Percentiles rank a stretch among this genome's conserved stretches.
These are phyloP conservation scores for Aureobasidium subglaciale DNA, from an alignment of 2,329 filamentous ascomycete species.

Conservation along the genomic window DNA sequence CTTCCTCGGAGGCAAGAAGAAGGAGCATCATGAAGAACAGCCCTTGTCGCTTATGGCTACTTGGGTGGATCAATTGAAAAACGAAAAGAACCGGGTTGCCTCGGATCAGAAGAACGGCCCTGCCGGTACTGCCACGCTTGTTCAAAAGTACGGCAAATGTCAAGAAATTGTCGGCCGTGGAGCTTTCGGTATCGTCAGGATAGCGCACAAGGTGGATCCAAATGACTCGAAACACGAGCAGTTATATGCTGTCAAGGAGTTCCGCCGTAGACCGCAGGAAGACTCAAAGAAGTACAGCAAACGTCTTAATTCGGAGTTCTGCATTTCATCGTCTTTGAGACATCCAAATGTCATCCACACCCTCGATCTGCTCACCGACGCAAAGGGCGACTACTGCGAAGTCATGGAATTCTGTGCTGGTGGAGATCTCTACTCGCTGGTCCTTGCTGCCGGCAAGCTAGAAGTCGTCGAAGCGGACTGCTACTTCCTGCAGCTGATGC, in stretches of 20 bases:
- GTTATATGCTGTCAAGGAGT: conserved; percentile 96
- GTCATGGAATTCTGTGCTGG: conserved; percentile 99
- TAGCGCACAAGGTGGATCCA: conserved; percentile 90
- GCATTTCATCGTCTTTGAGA: conserved; percentile 91
- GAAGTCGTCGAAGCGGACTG: conserved; percentile 92
- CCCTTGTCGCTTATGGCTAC: conserved; percentile 88
- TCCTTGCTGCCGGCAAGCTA: conserved; percentile 84
- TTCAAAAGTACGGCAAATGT: conserved; percentile 97
- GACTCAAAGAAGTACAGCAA: conserved; percentile 98
- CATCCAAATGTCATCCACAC: conserved; percentile 99
- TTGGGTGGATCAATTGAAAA: conserved; percentile 91
- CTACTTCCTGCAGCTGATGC: conserved; percentile 99
- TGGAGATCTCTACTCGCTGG: conserved; percentile 88
- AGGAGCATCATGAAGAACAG: conserved; percentile 63
- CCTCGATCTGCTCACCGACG: conserved; percentile 86
- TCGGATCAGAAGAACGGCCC: conserved; percentile 70
- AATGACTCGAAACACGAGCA: conserved; percentile 72
- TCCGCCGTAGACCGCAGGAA: conserved; percentile 87
- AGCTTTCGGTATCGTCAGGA: conserved; percentile 93
- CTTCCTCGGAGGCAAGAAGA: conserved; percentile 73
- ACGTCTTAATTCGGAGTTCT: conserved; percentile 92
- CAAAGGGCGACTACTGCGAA: conserved; percentile 96
- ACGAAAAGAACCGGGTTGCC: conserved; percentile 70
- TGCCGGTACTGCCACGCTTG: conserved; percentile 68
- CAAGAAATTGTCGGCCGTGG: conserved; percentile 94